These are phyloP conservation scores for Nakaseomyces delphensis DNA, from an alignment of 1,139 yeast species.

Conservation along the genomic window DNA sequence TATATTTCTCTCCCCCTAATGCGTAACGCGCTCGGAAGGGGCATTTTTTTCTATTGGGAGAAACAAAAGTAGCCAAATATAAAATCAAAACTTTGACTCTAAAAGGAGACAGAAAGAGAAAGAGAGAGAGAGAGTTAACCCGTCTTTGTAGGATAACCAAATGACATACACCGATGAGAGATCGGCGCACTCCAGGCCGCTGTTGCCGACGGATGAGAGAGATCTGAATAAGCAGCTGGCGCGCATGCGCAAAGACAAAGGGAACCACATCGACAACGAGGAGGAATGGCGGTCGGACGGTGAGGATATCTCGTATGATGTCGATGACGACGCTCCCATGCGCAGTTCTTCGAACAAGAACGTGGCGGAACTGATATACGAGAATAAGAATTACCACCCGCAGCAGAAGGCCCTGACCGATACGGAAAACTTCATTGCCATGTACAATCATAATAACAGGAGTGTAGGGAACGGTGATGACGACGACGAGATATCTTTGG, in stretches of 20 bases:
- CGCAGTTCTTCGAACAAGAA: slow-evolving; percentile 18
- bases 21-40: too few relatives aligned
- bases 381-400: slow-evolving; percentile 7
- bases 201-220: slow-evolving; percentile 21
- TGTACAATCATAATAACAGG: slow-evolving; percentile 11
- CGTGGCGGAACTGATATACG: slow-evolving; percentile 12
- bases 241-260: neutral
- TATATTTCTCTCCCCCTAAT: too few relatives aligned
- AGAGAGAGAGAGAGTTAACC: neutral
- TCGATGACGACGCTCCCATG: too few relatives aligned
- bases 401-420: slow-evolving; percentile 25
- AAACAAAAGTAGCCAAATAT: too few relatives aligned
- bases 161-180: slow-evolving; percentile 7
- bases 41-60: too few relatives aligned
- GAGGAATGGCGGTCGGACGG: neutral
- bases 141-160: neutral
- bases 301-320: neutral
- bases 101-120: neutral
- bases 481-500: slow-evolving; percentile 15
- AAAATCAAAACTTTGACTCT: neutral
- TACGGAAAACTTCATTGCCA: slow-evolving; percentile 23
- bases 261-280: neutral
- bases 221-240: slow-evolving; percentile 10
- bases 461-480: slow-evolving; percentile 1
- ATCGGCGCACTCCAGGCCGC: slow-evolving; percentile 15